Evolutionary conservation across 2,329 filamentous ascomycete species (phyloP).

Genomic region (Penicillium sp.): DNA sequence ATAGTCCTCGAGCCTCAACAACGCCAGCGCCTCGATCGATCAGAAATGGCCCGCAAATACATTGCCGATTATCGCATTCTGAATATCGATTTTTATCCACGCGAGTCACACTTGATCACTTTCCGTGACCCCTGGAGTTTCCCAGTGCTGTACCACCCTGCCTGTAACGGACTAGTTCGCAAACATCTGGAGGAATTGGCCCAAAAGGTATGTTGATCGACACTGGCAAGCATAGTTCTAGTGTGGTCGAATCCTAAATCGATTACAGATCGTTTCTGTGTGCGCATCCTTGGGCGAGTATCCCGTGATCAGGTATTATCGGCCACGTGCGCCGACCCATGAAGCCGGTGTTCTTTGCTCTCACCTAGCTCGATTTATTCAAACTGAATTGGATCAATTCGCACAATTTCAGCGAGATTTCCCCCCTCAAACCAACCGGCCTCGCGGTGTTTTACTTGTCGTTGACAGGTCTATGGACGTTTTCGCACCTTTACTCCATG

Average conservation of each 20-base stretch:
- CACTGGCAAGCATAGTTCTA: neutral
- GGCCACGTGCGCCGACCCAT: conserved; percentile 66
- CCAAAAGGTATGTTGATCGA: conserved; percentile 61
- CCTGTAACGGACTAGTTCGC: conserved; percentile 76
- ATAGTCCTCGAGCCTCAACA: conserved; percentile 63
- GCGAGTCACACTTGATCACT: conserved; percentile 84
- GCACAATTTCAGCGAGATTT: conserved; percentile 78
- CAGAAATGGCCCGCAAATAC: conserved; percentile 61
- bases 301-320: conserved; percentile 86
- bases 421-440: conserved; percentile 65
- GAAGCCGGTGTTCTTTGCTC: conserved; percentile 83
- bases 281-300: conserved; percentile 93
- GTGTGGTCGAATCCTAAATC: conserved; percentile 17
- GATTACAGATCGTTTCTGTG: conserved; percentile 65
- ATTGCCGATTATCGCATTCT: conserved; percentile 77
- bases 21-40: conserved; percentile 68
- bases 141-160: conserved; percentile 82
- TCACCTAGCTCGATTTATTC: conserved; percentile 83
- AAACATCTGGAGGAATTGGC: conserved; percentile 78
- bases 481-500: conserved; percentile 79
- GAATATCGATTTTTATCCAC: conserved; percentile 81
- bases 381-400: conserved; percentile 85
- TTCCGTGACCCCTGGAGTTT: conserved; percentile 97
- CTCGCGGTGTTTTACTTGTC: conserved; percentile 76
- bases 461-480: conserved; percentile 92